A percentile compares a stretch with the other conserved stretches of the same genome.
Conservation (phyloP, 805 yeast species). For the Zygoascus tannicola region DNA sequence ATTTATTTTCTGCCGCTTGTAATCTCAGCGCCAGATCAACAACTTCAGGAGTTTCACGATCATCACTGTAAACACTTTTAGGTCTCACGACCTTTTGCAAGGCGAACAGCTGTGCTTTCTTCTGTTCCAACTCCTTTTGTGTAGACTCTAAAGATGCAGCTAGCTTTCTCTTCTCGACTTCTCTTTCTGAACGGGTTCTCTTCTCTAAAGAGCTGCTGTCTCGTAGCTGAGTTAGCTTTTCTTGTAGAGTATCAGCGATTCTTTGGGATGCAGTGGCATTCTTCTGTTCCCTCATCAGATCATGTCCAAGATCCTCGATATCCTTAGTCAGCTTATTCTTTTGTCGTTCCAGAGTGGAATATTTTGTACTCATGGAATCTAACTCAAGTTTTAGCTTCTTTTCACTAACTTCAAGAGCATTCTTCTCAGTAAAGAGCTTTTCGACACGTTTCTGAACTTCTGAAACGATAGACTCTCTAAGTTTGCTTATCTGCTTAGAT, state of each 20-base stretch:
- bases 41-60: conserved; percentile 41
- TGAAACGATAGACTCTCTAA: conserved; percentile 13
- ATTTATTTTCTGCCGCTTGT: conserved; percentile 24
- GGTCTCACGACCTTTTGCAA: conserved; percentile 18
- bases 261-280: conserved; percentile 17
- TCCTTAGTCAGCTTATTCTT: conserved; percentile 20
- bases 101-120: conserved; percentile 15
- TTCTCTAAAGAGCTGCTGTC: conserved; percentile 15
- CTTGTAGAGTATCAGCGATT: conserved; percentile 13
- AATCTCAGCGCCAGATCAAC: conserved; percentile 23
- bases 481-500: conserved; percentile 16
- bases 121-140: conserved; percentile 14
- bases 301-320: conserved; percentile 25
- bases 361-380: conserved; percentile 14
- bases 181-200: conserved; percentile 19
- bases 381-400: conserved; percentile 16
- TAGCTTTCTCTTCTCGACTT: conserved; percentile 18
- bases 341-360: conserved; percentile 12
- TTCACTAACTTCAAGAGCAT: conserved; percentile 33
- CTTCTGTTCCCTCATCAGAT: conserved; percentile 18
- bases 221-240: conserved; percentile 15
- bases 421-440: conserved; percentile 38
- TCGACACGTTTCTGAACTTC: conserved; percentile 25
- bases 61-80: conserved; percentile 26
- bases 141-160: conserved; percentile 14